Conservation (phyloP, 2,329 filamentous ascomycete species). For the Laburnicola sp. region DNA sequence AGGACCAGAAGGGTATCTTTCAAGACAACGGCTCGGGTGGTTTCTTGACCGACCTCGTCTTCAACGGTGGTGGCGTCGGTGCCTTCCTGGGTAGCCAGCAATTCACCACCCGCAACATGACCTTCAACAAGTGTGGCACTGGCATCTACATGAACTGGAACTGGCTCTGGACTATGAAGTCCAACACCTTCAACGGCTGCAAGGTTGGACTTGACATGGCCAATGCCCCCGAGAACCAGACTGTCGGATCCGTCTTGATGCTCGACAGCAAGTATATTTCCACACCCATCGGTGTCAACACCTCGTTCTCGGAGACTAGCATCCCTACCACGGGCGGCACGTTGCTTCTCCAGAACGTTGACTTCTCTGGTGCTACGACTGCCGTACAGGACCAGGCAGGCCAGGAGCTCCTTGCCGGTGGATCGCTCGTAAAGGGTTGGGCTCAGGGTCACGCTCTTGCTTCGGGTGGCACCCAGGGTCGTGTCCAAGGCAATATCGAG, state of each 20-base stretch:
- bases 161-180: constrained; percentile 56
- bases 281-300: constrained; percentile 75
- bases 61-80: constrained; percentile 64
- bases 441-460: constrained; percentile 77
- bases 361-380: constrained; percentile 70
- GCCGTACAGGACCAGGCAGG: constrained; percentile 66
- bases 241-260: constrained; percentile 82
- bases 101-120: constrained; percentile 57
- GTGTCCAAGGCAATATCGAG: constrained; percentile 59
- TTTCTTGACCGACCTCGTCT: constrained; percentile 62
- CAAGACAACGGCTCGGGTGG: constrained; percentile 64
- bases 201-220: constrained; percentile 55
- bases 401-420: constrained; percentile 68
- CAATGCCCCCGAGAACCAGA: constrained; percentile 64
- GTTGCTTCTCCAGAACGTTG: constrained; percentile 85
- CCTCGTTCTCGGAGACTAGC: constrained; percentile 71
- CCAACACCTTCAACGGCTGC: constrained; percentile 52
- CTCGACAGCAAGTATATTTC: constrained; percentile 78
- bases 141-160: constrained; percentile 60
- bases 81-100: constrained; percentile 67
- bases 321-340: constrained; percentile 74
- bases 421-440: constrained; percentile 70
- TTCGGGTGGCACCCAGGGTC: constrained; percentile 47
- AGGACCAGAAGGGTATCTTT: constrained; percentile 62
- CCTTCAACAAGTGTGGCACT: constrained; percentile 54